Evolutionary conservation across 2,329 filamentous ascomycete species (phyloP).

Genomic region (Colletotrichum incanum): DNA sequence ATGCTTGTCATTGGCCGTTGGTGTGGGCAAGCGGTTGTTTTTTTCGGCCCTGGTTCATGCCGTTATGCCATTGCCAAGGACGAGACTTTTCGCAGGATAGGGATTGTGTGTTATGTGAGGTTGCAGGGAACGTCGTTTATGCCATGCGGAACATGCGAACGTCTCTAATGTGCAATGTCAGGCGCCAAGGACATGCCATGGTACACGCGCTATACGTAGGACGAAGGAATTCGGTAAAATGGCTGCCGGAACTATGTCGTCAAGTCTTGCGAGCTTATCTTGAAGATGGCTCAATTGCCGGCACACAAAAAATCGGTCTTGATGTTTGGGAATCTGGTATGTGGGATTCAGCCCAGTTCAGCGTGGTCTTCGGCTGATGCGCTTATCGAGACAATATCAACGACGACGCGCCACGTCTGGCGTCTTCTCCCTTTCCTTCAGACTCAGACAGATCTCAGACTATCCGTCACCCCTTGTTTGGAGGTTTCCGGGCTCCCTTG

Average conservation of each 20-base stretch:
- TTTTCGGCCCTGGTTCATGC: constrained; percentile 16
- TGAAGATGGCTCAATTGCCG: constrained; percentile 3
- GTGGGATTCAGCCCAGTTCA: constrained; percentile 13
- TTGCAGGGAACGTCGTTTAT: constrained; percentile 24
- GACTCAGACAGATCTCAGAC: constrained; percentile 29
- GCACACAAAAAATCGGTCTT: constrained; percentile 4
- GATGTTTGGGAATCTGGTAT: constrained; percentile 7
- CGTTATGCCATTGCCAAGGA: constrained; percentile 10
- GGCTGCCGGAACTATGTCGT: neutral
- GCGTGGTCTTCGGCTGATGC: constrained; percentile 21
- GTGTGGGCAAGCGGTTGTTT: neutral
- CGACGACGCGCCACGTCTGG: neutral
- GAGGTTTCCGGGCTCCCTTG: constrained; percentile 25
- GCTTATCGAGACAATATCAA: constrained; percentile 18
- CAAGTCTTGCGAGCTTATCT: constrained; percentile 7
- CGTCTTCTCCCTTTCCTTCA: constrained; percentile 21
- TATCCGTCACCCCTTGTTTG: constrained; percentile 25
- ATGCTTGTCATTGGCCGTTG: neutral
- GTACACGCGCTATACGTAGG: neutral
- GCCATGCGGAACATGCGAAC: constrained; percentile 10
- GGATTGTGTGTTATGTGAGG: neutral
- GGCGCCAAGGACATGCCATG: constrained; percentile 10
- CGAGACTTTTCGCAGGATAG: constrained; percentile 14
- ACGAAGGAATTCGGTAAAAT: neutral
- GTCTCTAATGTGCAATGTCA: constrained; percentile 4